A percentile compares a stretch with the other conserved stretches of the same genome.
These are phyloP conservation scores for Cladophialophora immunda DNA, from an alignment of 2,329 filamentous ascomycete genomes.

Conservation along the genomic window DNA sequence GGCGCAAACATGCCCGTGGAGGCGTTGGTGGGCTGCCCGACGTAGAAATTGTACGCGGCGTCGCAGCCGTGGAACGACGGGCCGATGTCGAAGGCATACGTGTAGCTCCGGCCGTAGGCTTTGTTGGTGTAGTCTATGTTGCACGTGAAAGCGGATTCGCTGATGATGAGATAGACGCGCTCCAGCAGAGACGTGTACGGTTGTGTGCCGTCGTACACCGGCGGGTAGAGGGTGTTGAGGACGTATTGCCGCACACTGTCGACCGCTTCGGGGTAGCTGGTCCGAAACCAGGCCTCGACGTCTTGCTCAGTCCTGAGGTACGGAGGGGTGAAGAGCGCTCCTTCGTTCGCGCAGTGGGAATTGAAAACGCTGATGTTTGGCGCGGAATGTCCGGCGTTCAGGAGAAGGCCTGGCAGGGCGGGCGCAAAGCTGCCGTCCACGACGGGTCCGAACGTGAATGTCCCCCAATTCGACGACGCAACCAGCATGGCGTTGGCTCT, in stretches of 20 bases:
- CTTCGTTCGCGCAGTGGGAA: conserved; percentile 56
- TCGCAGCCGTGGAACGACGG: conserved; percentile 65
- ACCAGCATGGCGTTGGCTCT: conserved; percentile 56
- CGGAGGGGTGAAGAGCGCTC: conserved; percentile 51
- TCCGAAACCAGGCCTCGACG: conserved; percentile 38
- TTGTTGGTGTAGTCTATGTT: conserved; percentile 63
- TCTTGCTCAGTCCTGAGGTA: conserved; percentile 41
- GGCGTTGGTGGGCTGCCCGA: conserved; percentile 46
- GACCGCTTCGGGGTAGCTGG: conserved; percentile 41
- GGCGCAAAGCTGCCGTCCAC: conserved; percentile 61
- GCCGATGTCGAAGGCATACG: conserved; percentile 62
- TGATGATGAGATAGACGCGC: conserved; percentile 52
- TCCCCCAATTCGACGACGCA: conserved; percentile 49
- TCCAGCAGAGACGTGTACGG: conserved; percentile 57
- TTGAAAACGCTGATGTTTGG: conserved; percentile 56
- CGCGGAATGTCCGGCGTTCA: conserved; percentile 54
- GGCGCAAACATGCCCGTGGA: conserved; percentile 46
- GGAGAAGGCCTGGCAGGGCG: conserved; percentile 55
- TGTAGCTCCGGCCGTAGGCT: conserved; percentile 61
- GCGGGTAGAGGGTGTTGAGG: conserved; percentile 59
- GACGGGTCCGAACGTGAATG: conserved; percentile 56
- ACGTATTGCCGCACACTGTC: conserved; percentile 52
- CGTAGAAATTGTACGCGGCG: conserved; percentile 62
- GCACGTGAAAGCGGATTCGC: conserved; percentile 59
- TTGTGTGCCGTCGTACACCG: conserved; percentile 57